Evolutionary conservation across 495 filamentous ascomycete genomes (phyloP).

Genomic region (Umbilicaria muhlenbergii): DNA sequence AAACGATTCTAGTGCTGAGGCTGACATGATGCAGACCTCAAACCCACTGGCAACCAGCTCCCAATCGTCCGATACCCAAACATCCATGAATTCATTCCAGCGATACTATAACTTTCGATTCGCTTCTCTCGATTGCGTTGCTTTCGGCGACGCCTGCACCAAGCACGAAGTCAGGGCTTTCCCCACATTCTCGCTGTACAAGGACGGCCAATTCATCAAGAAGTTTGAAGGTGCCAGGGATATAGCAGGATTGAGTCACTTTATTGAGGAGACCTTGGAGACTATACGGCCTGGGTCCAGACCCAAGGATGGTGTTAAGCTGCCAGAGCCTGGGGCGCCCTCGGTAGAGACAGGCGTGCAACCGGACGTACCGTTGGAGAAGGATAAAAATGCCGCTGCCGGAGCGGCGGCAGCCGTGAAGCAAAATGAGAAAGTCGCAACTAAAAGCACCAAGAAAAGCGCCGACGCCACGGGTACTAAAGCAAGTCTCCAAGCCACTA

Average conservation of each 20-base stretch:
- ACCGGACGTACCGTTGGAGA: slow-evolving; percentile 27
- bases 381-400: slow-evolving; percentile 33
- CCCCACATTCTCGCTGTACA: slow-evolving; percentile 67
- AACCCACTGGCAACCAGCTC: slow-evolving; percentile 39
- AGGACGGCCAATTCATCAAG: slow-evolving; percentile 57
- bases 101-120: slow-evolving; percentile 85
- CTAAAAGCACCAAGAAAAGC: slow-evolving; percentile 12
- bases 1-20: neutral
- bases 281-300: slow-evolving; percentile 63
- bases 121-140: slow-evolving; percentile 68
- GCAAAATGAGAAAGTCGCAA: slow-evolving; percentile 24
- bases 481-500: slow-evolving; percentile 6
- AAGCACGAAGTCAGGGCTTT: slow-evolving; percentile 47
- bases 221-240: slow-evolving; percentile 41
- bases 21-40: slow-evolving; percentile 44
- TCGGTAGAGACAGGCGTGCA: slow-evolving; percentile 29
- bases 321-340: slow-evolving; percentile 43
- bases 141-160: slow-evolving; percentile 57
- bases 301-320: slow-evolving; percentile 40
- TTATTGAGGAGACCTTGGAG: slow-evolving; percentile 68
- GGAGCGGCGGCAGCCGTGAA: slow-evolving; percentile 30
- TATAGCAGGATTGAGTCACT: slow-evolving; percentile 43
- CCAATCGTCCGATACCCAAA: slow-evolving; percentile 26
- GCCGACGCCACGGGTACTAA: slow-evolving; percentile 16
- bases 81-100: slow-evolving; percentile 46